Evolutionary conservation across 2,329 filamentous ascomycete species (phyloP).

Genomic region (Raffaelea albimanens): DNA sequence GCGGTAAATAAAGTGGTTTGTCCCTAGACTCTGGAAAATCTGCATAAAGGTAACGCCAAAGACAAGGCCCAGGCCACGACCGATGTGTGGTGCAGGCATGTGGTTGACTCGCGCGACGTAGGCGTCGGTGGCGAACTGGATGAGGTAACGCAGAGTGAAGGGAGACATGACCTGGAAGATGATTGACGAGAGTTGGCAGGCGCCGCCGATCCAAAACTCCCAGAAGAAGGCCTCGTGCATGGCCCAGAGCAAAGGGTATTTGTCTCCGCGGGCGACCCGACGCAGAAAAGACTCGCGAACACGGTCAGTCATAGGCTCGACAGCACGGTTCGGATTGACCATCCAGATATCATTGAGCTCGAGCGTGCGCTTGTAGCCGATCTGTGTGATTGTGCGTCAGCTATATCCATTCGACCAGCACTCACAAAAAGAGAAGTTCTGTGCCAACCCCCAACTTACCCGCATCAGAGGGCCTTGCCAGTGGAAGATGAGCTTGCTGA

Average conservation of each 20-base stretch:
- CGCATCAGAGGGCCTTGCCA: slow-evolving; percentile 88
- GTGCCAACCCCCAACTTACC: slow-evolving; percentile 46
- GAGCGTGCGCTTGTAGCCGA: slow-evolving; percentile 76
- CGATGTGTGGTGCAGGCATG: slow-evolving; percentile 55
- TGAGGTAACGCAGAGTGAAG: slow-evolving; percentile 77
- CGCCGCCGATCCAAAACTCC: slow-evolving; percentile 80
- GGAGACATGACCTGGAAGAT: slow-evolving; percentile 74
- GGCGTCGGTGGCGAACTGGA: slow-evolving; percentile 72
- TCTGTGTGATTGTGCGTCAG: too few relatives aligned
- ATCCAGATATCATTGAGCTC: slow-evolving; percentile 80
- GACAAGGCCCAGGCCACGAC: slow-evolving; percentile 70
- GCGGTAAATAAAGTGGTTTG: slow-evolving; percentile 85
- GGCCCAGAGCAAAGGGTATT: slow-evolving; percentile 67
- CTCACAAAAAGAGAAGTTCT: too few relatives aligned
- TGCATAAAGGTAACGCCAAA: slow-evolving; percentile 83
- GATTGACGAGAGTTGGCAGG: slow-evolving; percentile 63
- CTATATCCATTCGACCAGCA: too few relatives aligned
- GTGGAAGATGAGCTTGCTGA: slow-evolving; percentile 71
- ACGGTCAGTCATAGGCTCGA: slow-evolving; percentile 58
- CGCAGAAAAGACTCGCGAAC: slow-evolving; percentile 60
- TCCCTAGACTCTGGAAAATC: slow-evolving; percentile 66
- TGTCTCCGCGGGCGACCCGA: slow-evolving; percentile 57
- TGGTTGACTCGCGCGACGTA: slow-evolving; percentile 52
- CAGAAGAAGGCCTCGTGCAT: slow-evolving; percentile 76
- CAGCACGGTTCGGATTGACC: slow-evolving; percentile 72